phyloP scores from a whole-genome alignment of 148 eudicot genomes.

The Chenopodium formosanum region DNA sequence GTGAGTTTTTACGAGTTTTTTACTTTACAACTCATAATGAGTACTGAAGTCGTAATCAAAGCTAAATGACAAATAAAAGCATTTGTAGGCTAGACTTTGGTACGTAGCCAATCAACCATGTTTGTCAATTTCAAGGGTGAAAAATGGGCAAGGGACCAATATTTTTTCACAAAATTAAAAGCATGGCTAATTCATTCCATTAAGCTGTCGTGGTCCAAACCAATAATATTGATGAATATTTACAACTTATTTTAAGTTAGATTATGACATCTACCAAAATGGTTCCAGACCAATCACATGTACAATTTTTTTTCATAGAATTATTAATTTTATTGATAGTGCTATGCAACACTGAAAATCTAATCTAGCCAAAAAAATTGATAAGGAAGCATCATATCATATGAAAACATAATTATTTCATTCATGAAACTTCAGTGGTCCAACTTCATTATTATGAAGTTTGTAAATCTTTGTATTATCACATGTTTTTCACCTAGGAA shows the following conservation, averaged over 20 bases:
- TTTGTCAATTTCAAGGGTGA: neutral
- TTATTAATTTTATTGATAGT: neutral
- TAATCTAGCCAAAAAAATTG: neutral
- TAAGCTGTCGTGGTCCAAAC: neutral
- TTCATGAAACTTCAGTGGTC: conserved; percentile 6
- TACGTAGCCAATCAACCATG: neutral
- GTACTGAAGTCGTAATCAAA: neutral
- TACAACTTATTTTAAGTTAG: neutral
- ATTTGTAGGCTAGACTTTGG: neutral
- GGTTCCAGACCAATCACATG: neutral
- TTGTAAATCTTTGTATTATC: too few relatives aligned
- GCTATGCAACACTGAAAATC: neutral
- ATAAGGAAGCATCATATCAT: neutral
- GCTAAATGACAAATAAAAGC: neutral
- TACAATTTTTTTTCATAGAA: neutral
- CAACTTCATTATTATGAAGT: neutral
- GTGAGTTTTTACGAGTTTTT: too few relatives aligned
- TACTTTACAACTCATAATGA: too few relatives aligned
- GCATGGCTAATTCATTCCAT: neutral
- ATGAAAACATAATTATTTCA: neutral
- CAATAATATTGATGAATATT: neutral
- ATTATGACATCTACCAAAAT: neutral
- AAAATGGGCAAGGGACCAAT: neutral
- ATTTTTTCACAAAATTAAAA: neutral
- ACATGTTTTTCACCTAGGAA: too few relatives aligned